Percentiles rank a stretch among this genome's conserved stretches.
Evolutionary conservation across 495 filamentous ascomycete species (phyloP).

Genomic region (Margaritispora aquatica): DNA sequence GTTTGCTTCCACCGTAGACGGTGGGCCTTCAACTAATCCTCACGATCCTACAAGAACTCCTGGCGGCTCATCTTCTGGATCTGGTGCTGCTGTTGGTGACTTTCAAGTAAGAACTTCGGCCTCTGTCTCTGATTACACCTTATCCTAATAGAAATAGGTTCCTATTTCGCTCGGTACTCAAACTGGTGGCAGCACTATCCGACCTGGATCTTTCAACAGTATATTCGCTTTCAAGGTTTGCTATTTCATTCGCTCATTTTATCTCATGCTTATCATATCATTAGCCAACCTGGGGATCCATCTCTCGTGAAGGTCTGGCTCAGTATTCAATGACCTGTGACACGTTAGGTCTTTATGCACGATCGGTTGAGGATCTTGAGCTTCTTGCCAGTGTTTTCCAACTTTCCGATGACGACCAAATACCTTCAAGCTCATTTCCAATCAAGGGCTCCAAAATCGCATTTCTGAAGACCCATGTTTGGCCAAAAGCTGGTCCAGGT

Average conservation of each 20-base stretch:
- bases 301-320: constrained; percentile 46
- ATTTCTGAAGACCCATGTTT: constrained; percentile 39
- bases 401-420: constrained; percentile 38
- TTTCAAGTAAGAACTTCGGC: constrained; percentile 27
- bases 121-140: no score
- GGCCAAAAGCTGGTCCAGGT: constrained; percentile 41
- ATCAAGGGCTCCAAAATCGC: constrained; percentile 40
- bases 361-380: constrained; percentile 43
- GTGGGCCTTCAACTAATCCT: constrained; percentile 38
- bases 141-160: no score
- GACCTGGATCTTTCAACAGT: constrained; percentile 49
- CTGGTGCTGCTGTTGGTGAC: constrained; percentile 45
- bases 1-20: constrained; percentile 36
- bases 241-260: neutral
- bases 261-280: neutral
- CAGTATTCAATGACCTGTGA: constrained; percentile 43
- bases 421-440: constrained; percentile 20
- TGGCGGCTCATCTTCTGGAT: constrained; percentile 48
- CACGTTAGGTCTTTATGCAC: constrained; percentile 46
- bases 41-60: constrained; percentile 42
- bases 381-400: constrained; percentile 41
- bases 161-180: constrained; percentile 44
- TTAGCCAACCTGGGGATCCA: constrained; percentile 45
- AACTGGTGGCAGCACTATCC: constrained; percentile 43
- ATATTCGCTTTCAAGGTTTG: constrained; percentile 46